Evolutionary conservation across 768 basidiomycete species (phyloP), one percentile per base, ranked within the genome.

Genomic region (Terana coerulea): DNA sequence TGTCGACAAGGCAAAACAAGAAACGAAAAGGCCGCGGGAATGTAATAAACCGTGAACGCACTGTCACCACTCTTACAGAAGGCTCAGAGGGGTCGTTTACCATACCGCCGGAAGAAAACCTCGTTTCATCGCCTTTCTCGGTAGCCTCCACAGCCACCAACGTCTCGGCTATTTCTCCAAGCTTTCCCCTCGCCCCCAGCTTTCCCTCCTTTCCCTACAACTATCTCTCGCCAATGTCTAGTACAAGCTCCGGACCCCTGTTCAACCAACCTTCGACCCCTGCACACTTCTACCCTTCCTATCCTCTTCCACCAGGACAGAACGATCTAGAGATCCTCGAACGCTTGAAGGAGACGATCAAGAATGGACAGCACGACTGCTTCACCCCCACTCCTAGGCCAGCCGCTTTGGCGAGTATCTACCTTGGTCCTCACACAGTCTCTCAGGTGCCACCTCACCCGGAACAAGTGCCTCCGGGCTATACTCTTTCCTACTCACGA

Each of bases 291-390:
- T 52, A 28, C 17, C 35, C 44, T 5, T n/a, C 56, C 26, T 45
- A 59, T 15, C 45, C 59, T 2, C 61, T 76, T 0, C 76, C 79
- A 2, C 74, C 78, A 19, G 85, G 83, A 7, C 74, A 79, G 59
- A 76, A 72, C 62, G 88, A 89, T 68, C 76, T 90, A 55, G 84
- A 88, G 64, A 75, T 83, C 28, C 76, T 91, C 53, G 81, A 89
- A 68, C 81, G 81, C 50, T 80, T 91, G 65, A 90, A 91, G 66
- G 71, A 79, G 21, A 70, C 78, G 49, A 90, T 91, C 67, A 84
- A 82, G 61, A 75, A 72, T 28, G 80, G 79, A 44, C 87, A 91
- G 61, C 88, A 91, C 66, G 80, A 86, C 49, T 72, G 81, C 58
- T 91, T 80, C 64, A 77, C 79, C 21, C 78, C 87, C 25, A 63